Conservation (phyloP, 2,329 filamentous ascomycete species). For the Aspergillus carbonarius region DNA sequence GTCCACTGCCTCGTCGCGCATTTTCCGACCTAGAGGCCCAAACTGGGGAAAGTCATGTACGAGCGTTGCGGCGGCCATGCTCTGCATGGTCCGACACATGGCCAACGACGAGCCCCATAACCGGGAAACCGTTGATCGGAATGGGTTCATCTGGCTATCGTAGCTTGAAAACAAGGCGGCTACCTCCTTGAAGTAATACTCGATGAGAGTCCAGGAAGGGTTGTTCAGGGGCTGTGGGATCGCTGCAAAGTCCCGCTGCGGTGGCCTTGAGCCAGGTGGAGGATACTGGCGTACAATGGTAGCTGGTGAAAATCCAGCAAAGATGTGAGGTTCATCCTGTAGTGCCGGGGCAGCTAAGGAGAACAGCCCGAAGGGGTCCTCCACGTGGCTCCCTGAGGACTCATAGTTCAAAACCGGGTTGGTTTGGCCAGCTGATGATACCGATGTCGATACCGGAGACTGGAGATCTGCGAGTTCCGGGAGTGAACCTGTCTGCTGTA, state of each 20-base stretch:
- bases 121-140: constrained; percentile 57
- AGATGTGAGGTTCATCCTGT: constrained; percentile 17
- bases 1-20: constrained; percentile 54
- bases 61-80: constrained; percentile 63
- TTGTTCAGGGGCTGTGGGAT: constrained; percentile 46
- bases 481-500: constrained; percentile 27
- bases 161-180: constrained; percentile 64
- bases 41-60: constrained; percentile 58
- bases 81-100: constrained; percentile 62
- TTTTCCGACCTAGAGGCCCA: constrained; percentile 50
- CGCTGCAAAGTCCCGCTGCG: constrained; percentile 31
- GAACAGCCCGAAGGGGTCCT: constrained; percentile 27
- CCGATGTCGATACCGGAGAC: constrained; percentile 20
- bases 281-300: constrained; percentile 36
- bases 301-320: constrained; percentile 34
- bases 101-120: constrained; percentile 60
- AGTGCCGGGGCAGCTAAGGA: constrained; percentile 24
- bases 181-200: constrained; percentile 65
- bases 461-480: constrained; percentile 35
- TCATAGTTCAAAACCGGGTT: constrained; percentile 21
- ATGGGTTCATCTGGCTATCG: constrained; percentile 62
- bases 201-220: constrained; percentile 57
- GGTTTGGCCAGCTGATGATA: constrained; percentile 14
- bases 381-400: constrained; percentile 18
- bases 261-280: constrained; percentile 20